These are phyloP conservation scores for Sporothrix globosa DNA, from an alignment of 2,329 filamentous ascomycete genomes.

Conservation along the genomic window DNA sequence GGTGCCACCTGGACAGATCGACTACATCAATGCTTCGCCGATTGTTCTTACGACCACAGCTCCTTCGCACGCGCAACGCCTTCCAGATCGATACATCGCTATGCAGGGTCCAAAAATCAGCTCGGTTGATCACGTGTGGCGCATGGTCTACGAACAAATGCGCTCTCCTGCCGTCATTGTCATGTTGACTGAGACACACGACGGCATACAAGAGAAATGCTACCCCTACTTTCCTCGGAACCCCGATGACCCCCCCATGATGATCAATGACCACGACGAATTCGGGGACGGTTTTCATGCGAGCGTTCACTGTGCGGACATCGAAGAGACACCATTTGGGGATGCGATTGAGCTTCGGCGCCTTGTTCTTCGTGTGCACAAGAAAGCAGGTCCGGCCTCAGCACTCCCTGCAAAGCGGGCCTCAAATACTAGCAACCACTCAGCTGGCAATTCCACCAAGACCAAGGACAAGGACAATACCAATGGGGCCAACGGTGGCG, in stretches of 20 bases:
- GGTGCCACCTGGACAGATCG: conserved; percentile 71
- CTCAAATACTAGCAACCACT: not conserved
- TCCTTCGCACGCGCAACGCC: conserved; percentile 37
- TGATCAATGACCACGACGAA: conserved; percentile 65
- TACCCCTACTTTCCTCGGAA: conserved; percentile 79
- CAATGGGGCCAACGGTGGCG: not conserved
- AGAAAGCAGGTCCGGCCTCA: conserved; percentile 6
- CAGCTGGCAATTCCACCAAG: not conserved
- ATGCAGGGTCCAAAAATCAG: conserved; percentile 86
- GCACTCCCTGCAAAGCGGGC: not conserved
- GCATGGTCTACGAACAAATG: conserved; percentile 86
- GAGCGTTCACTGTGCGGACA: conserved; percentile 66
- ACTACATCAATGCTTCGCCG: conserved; percentile 83
- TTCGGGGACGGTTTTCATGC: conserved; percentile 70
- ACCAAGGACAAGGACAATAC: not conserved
- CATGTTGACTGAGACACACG: conserved; percentile 90
- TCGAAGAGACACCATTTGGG: conserved; percentile 58
- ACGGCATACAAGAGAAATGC: conserved; percentile 79
- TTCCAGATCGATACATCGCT: conserved; percentile 73
- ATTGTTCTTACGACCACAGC: conserved; percentile 57
- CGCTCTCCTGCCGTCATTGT: conserved; percentile 77
- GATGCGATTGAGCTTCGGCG: conserved; percentile 74
- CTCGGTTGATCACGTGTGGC: conserved; percentile 83
- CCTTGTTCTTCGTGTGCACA: conserved; percentile 59
- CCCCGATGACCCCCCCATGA: conserved; percentile 53